Base-by-base conservation (phyloP, 2,329 filamentous ascomycete species). In the Phyllosticta citribraziliensis region DNA sequence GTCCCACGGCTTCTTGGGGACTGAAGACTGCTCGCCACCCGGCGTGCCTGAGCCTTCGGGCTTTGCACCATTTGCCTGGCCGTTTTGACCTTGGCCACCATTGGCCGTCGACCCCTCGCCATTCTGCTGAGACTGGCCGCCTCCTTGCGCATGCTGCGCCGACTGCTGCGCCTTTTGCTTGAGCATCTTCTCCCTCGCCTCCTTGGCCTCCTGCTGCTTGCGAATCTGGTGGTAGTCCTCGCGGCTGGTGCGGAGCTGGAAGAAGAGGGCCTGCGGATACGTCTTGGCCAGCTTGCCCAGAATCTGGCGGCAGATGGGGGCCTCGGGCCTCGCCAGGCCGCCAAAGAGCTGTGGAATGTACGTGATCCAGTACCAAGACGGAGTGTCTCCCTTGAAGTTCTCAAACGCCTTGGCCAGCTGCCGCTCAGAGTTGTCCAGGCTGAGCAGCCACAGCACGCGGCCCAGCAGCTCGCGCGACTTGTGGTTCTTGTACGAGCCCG, bases 291-390 rank as follows among this genome's bases (percentile, higher is more conserved):
- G 91, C 79, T 94, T 96, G 24, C 91, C 83, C 19, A 99, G 82
- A 56, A 99, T 90, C 57, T 85, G 84, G 71, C 94, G 88, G 53
- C 93, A 89, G 55, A 95, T 88, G 4, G 86, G 85, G 12, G 91
- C 93, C 74, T 99, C 95, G 67, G 93, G 92, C 70, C 97, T 88
- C 2, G 89, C 90, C 57, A 99, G 81, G 58, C 93, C 94, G 52
- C 91, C 93, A 33, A 99, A 84, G 52, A 99, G 82, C 74, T 99
- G 94, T 19, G 94, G 94, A 65, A 99, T 97, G 73, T 96, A 99
- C 0, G 93, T 97, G 67, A 97, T 97, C 94, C 94, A 99, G 76
- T 97, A 99, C 94, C 94, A 99, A 12, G 96, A 91, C 0, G 92
- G 91, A 2, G 91, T 96, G 67, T 99, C 95, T 57, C 94, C 94